Evolutionary conservation across 192 early-diverging fungal genomes (phyloP), one percentile per base, ranked within the genome.

Genomic region (Coemansia sp.): DNA sequence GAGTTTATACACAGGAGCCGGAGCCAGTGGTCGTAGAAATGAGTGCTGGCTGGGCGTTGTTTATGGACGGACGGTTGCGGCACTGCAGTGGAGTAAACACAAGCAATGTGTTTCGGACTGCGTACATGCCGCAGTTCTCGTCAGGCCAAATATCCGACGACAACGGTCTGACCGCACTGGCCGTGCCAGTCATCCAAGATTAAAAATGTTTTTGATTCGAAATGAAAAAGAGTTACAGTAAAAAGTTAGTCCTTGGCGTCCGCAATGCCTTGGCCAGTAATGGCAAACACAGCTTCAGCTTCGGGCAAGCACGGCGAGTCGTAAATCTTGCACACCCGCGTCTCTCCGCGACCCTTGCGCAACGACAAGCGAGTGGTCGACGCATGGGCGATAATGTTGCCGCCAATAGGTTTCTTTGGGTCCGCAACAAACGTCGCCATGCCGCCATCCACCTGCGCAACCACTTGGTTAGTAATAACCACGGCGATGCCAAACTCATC

Each of bases 401-500:
- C 96, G 51, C 96, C 96, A 61, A 96, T 95, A 2, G 96, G 96
- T 60, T 98, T 98, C 68, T 95, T 96, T 17, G 90, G 90, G 62
- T 95, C 93, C 12, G 89, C 77, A 23, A 87, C 88, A 83, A 95
- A 97, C 88, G 94, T 94, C 20, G 89, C 81, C 65, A 88, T 87
- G 19, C 82, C 86, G 55, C 94, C 94, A 72, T 99, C 95, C 0
- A 97, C 90, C 48, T 86, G 92, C 2, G 95, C 94, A 5, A 98
- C 95, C 2, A 98, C 95, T 79, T 98, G 96, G 72, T 98, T 98
- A 6, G 96, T 97, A 37, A 98, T 93, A 1, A 98, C 96, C 10
- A 96, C 93, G 4, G 97, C 97, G 22, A 96, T 88, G 55, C 95
- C 95, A 84, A 94, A 99, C 87, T 97, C 96, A 70, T 98, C 96